These are phyloP conservation scores for Emergomyces orientalis DNA, from an alignment of 2,329 filamentous ascomycete species.

Conservation along the genomic window DNA sequence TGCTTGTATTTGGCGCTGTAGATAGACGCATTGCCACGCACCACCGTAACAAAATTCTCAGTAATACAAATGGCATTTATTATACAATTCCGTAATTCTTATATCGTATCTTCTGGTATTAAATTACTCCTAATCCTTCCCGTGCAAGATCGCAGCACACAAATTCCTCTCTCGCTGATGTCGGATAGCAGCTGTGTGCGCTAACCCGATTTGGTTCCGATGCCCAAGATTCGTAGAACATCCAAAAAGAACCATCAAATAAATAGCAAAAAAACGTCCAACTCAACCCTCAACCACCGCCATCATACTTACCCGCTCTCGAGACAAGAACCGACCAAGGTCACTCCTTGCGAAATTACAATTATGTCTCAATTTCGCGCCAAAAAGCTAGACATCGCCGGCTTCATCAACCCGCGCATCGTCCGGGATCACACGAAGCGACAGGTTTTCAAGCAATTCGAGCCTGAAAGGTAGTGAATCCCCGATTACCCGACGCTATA, in stretches of 20 bases:
- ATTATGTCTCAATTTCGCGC: conserved; percentile 77
- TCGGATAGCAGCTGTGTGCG: background rate
- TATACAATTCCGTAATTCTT: background rate
- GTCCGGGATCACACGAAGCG: conserved; percentile 96
- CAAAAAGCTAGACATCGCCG: conserved; percentile 81
- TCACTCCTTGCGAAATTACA: background rate
- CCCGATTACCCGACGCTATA: background rate
- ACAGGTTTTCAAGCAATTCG: conserved; percentile 76
- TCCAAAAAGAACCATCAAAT: background rate
- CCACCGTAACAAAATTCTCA: background rate
- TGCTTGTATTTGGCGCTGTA: background rate
- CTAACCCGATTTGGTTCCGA: conserved; percentile 12
- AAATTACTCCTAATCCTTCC: background rate
- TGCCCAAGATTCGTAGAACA: background rate
- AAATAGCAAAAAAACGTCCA: background rate
- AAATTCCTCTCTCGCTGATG: background rate
- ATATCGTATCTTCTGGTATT: background rate
- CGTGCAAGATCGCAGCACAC: background rate
- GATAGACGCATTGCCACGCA: background rate
- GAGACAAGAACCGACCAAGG: background rate
- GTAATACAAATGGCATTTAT: background rate
- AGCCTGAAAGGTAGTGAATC: conserved; percentile 66
- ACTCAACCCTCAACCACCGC: background rate
- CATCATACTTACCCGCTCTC: background rate
- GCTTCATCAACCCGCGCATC: conserved; percentile 74